Base-by-base conservation (phyloP, 2,329 filamentous ascomycete species). In the Dichotomopilus funicola region DNA sequence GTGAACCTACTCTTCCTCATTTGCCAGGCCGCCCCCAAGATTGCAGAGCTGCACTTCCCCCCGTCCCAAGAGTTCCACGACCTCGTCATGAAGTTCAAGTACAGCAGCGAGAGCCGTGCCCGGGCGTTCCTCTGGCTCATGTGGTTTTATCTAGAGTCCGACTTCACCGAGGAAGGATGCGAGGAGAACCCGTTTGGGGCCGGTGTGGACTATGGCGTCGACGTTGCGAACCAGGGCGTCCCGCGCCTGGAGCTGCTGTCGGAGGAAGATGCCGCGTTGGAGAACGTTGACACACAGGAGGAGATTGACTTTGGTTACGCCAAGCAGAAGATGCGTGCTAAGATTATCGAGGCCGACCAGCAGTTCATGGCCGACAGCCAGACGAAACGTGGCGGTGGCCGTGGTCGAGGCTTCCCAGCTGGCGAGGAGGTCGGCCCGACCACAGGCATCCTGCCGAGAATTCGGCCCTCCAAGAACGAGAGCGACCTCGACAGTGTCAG, bases 81-180 rank as follows among this genome's bases (percentile, higher is more conserved):
- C 66, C 80, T 99, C 12, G 87, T 99, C 64, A 97, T 97, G 91
- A 86, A 89, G 67, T 86, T 86, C 1, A 87, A 88, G 31, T 80
- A 90, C 58, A 89, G 86, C 55, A 97, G 91, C 71, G 74, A 78
- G 62, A 95, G 89, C 59, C 83, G 94, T 60, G 91, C 94, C 1
- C 85, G 77, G 45, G 92, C 92, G 0, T 99, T 99, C 64, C 74
- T 99, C 19, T 99, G 94, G 94, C 77, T 99, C 60, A 95, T 99
- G 85, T 99, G 94, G 94, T 96, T 94, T 77, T 97, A 99, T 67
- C 80, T 99, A 13, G 94, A 99, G 70, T 96, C 91, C 34, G 90
- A 96, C 68, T 97, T 96, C 63, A 89, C 89, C 0, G 84, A 87
- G 63, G 89, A 96, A 65, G 90, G 89, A 54, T 92, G 90, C 45